Base-by-base conservation (phyloP, 345 rosid species). In the Bretschneidera sinensis region DNA sequence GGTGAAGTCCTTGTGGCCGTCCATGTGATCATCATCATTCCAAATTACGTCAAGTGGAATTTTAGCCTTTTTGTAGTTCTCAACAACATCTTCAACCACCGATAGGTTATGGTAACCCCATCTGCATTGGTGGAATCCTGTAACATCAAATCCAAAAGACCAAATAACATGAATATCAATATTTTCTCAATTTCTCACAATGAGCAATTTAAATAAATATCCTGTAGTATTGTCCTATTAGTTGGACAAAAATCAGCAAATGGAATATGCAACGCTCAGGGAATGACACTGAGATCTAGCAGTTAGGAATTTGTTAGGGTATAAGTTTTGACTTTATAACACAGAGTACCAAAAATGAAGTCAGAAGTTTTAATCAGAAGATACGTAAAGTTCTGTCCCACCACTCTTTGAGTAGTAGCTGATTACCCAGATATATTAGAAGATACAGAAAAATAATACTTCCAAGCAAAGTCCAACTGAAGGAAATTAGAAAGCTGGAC, bases 11-110 rank as follows among this genome's bases (percentile, higher is more conserved):
- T 91, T 95, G 65, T 91, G 78, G 24, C 79, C 81, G 0, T 94
- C 99, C 99, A 91, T 94, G 83, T 94, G 96, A 80, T 94, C 97
- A 63, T 88, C 99, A 54, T 94, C 99, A 43, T 83, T 94, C 97
- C 97, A 91, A 17, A 91, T 91, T 51, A 94, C 97, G 45, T 94
- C 97, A 4, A 88, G 95, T 1, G 97, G 99, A 66, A 94, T 94
- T 66, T 82, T 68, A 4, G 96, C 92, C 72, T 82, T 85, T 50
- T 83, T 61, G 81, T 94, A 94, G 75, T 73, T 91, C 18, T 75
- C 92, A 1, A 94, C 99, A 13, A 94, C 99, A 19, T 94, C 97
- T 79, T 94, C 99, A 2, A 91, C 81, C 2, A 91, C 97, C 18
- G 99, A 90, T 45, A 94, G 70, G 74, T 94, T 94, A 69, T 71